These are phyloP conservation scores for Rhipidocladum racemiflorum DNA, from an alignment of 176 grass and related monocot species.

Conservation along the genomic window DNA sequence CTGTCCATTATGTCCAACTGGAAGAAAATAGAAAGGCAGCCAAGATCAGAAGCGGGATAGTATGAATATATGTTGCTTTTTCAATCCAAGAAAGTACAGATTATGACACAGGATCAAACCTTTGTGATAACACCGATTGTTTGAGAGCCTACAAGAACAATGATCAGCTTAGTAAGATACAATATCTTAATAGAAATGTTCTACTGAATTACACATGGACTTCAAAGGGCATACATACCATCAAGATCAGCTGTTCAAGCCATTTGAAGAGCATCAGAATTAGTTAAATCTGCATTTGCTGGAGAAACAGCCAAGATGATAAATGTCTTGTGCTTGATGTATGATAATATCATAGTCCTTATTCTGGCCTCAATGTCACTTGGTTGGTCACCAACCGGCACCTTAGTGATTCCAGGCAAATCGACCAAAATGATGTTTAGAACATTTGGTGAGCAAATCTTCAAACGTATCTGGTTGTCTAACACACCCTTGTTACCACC, in stretches of 20 bases:
- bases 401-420: slow-evolving; percentile 98
- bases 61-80: too few relatives aligned
- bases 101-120: too few relatives aligned
- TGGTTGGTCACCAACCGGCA: slow-evolving; percentile 97
- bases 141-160: slow-evolving; percentile 58
- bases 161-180: too few relatives aligned
- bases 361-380: slow-evolving; percentile 97
- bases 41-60: too few relatives aligned
- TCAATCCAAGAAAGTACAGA: too few relatives aligned
- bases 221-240: slow-evolving; percentile 63
- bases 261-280: slow-evolving; percentile 94
- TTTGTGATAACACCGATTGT: slow-evolving; percentile 99
- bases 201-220: slow-evolving; percentile 31
- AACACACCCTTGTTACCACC: slow-evolving; percentile 90
- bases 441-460: slow-evolving; percentile 99
- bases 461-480: slow-evolving; percentile 88
- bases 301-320: slow-evolving; percentile 91
- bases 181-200: slow-evolving; percentile 18
- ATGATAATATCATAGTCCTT: too few relatives aligned
- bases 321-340: too few relatives aligned
- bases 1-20: slow-evolving; percentile 99
- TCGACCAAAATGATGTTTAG: slow-evolving; percentile 94
- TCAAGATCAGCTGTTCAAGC: slow-evolving; percentile 89
- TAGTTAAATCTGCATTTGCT: slow-evolving; percentile 92
- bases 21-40: too few relatives aligned